A percentile compares a stretch with the other conserved stretches of the same genome.
Conservation (phyloP, 371 early-diverging fungal genomes). For the Umbelopsis sp. region DNA sequence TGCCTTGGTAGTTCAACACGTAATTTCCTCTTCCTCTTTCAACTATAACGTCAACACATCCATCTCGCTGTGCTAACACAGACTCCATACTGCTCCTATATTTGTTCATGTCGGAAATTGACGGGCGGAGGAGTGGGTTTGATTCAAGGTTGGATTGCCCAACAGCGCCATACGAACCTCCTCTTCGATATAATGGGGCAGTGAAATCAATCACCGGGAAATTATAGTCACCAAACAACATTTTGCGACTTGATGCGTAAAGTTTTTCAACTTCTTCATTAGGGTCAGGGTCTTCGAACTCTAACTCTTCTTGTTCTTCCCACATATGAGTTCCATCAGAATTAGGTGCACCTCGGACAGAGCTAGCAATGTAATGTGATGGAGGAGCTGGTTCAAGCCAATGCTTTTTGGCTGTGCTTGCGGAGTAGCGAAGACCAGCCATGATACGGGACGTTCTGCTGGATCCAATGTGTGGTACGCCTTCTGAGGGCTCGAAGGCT, state of each 20-base stretch:
- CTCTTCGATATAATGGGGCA: slow-evolving; percentile 47
- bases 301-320: slow-evolving; percentile 40
- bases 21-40: slow-evolving; percentile 53
- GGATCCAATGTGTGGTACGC: slow-evolving; percentile 60
- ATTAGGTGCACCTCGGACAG: slow-evolving; percentile 34
- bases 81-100: slow-evolving; percentile 13
- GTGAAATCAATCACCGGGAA: slow-evolving; percentile 57
- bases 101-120: slow-evolving; percentile 3
- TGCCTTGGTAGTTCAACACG: slow-evolving; percentile 29
- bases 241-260: slow-evolving; percentile 43
- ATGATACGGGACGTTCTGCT: slow-evolving; percentile 67
- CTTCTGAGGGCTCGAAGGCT: slow-evolving; percentile 81
- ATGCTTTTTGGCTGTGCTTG: slow-evolving; percentile 75
- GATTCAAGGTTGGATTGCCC: background rate
- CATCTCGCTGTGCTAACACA: slow-evolving; percentile 33
- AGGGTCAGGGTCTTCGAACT: slow-evolving; percentile 46
- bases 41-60: slow-evolving; percentile 53
- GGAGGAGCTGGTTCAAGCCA: slow-evolving; percentile 68
- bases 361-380: slow-evolving; percentile 34
- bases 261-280: slow-evolving; percentile 45
- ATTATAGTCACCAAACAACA: slow-evolving; percentile 60
- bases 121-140: background rate
- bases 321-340: background rate
- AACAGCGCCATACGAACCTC: slow-evolving; percentile 23
- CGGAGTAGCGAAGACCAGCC: slow-evolving; percentile 80